phyloP scores from a whole-genome alignment of 2,329 filamentous ascomycete genomes.

The Didymella pinodella region DNA sequence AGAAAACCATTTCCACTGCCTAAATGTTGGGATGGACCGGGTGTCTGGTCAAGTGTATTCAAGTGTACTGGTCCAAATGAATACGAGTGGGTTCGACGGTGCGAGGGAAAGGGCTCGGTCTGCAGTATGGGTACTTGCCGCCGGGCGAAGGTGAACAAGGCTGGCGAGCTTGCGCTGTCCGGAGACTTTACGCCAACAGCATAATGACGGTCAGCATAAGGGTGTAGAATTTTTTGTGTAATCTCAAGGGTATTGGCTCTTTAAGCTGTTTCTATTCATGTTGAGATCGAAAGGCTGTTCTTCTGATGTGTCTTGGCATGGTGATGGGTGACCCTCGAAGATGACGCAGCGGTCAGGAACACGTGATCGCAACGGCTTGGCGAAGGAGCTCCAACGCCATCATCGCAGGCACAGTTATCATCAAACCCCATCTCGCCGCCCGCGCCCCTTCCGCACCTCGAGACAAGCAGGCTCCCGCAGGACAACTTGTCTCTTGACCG shows the following conservation, averaged over 20 bases:
- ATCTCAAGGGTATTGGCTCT: not conserved
- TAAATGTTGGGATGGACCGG: constrained; percentile 24
- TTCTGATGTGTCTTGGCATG: not conserved
- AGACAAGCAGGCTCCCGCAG: constrained; percentile 34
- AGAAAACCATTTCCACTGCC: constrained; percentile 19
- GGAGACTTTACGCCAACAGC: not conserved
- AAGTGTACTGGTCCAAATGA: constrained; percentile 19
- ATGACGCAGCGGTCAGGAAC: constrained; percentile 14
- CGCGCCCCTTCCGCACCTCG: constrained; percentile 30
- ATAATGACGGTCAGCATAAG: not conserved
- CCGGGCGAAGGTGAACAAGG: not conserved
- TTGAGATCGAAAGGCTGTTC: not conserved
- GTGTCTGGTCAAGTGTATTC: constrained; percentile 28
- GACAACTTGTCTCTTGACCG: constrained; percentile 41
- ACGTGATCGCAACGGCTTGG: constrained; percentile 11
- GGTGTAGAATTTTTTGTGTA: not conserved
- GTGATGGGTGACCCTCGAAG: constrained; percentile 6
- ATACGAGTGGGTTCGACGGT: constrained; percentile 20
- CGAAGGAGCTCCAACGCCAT: constrained; percentile 21
- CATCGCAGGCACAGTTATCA: constrained; percentile 25
- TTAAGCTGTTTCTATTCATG: not conserved
- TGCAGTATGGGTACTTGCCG: constrained; percentile 14
- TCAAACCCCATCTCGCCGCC: constrained; percentile 39
- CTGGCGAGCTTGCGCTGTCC: not conserved
- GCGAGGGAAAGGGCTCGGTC: constrained; percentile 6